Conservation (phyloP, 768 basidiomycete genomes). For the Dioszegia aurantiaca region DNA sequence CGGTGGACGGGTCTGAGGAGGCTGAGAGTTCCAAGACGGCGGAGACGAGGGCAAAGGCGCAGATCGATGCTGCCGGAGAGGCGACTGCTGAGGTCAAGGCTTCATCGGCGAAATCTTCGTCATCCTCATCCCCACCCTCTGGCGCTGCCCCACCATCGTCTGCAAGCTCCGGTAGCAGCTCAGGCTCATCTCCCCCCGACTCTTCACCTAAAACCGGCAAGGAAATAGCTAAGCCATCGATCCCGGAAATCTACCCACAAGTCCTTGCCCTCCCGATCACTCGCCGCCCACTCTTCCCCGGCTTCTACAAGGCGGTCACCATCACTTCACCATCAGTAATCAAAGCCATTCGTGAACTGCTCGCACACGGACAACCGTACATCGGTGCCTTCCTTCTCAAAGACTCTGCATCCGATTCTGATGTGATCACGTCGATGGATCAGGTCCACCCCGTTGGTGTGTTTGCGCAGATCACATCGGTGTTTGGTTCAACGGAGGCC, state of each 20-base stretch:
- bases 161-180: conserved; percentile 17
- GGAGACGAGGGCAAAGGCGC: conserved; percentile 7
- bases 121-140: conserved; percentile 21
- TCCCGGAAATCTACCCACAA: conserved; percentile 88
- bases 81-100: conserved; percentile 11
- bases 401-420: conserved; percentile 86
- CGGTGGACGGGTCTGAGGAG: conserved; percentile 2
- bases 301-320: conserved; percentile 97
- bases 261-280: conserved; percentile 93
- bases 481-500: conserved; percentile 51
- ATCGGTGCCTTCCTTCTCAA: conserved; percentile 94
- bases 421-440: conserved; percentile 82
- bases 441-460: conserved; percentile 91
- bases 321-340: conserved; percentile 87
- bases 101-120: conserved; percentile 13
- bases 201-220: conserved; percentile 22
- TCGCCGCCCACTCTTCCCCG: conserved; percentile 89
- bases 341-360: conserved; percentile 90
- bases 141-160: conserved; percentile 22
- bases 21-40: conserved; percentile 8
- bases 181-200: conserved; percentile 16
- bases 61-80: conserved; percentile 8
- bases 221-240: conserved; percentile 66
- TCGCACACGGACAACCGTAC: conserved; percentile 94
- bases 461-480: conserved; percentile 93